Evolutionary conservation across 1,284 basidiomycete species (phyloP).

Genomic region (Tranzscheliella williamsii): DNA sequence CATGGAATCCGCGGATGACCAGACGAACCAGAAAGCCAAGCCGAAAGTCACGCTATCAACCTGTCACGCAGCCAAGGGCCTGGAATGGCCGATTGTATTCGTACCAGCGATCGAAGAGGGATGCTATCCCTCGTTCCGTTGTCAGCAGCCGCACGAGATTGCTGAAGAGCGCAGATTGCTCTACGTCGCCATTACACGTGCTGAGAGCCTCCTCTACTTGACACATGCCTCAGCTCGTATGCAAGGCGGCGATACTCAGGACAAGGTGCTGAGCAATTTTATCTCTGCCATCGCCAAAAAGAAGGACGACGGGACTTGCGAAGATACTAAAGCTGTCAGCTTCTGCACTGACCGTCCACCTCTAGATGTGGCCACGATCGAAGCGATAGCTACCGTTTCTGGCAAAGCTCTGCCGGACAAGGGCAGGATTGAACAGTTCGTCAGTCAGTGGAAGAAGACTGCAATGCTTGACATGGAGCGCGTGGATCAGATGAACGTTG

Average conservation of each 20-base stretch:
- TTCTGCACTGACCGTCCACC: conserved; percentile 24
- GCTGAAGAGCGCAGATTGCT: conserved; percentile 82
- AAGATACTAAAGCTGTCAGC: conserved; percentile 12
- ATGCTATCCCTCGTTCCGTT: conserved; percentile 77
- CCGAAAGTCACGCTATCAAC: conserved; percentile 77
- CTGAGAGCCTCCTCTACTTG: conserved; percentile 75
- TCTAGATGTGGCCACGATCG: conserved; percentile 6
- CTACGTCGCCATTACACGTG: conserved; percentile 88
- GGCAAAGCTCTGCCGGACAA: conserved; percentile 7
- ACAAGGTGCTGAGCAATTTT: conserved; percentile 37
- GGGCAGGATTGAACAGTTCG: conserved; percentile 2
- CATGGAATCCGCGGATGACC: conserved; percentile 66
- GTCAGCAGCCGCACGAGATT: conserved; percentile 68
- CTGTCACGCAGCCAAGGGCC: conserved; percentile 85
- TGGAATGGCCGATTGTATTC: conserved; percentile 88
- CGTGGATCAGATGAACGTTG: conserved; percentile 26
- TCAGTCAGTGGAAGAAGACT: conserved; percentile 13
- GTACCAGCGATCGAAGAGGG: conserved; percentile 71
- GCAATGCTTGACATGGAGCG: conserved; percentile 14
- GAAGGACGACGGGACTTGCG: conserved; percentile 7
- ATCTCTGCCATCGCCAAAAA: conserved; percentile 16
- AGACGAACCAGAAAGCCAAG: conserved; percentile 65
- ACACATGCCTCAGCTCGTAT: conserved; percentile 57
- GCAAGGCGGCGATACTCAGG: conserved; percentile 32
- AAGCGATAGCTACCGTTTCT: conserved; percentile 17